Base-by-base conservation (phyloP, 202 grass and related monocot genomes). In the Musa balbisiana region DNA sequence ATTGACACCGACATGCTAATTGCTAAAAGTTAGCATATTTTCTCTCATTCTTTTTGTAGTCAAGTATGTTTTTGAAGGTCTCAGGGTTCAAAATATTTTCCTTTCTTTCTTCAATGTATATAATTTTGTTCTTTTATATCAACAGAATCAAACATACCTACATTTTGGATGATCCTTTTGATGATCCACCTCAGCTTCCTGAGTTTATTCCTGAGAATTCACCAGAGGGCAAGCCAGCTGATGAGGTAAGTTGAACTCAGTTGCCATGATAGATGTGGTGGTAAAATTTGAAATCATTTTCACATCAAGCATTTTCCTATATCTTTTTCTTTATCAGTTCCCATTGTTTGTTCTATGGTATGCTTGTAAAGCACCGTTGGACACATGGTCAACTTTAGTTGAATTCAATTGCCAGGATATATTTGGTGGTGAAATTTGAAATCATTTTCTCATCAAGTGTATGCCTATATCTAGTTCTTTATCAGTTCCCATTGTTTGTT, bases 111-210 rank as follows among this genome's bases (percentile, higher is more conserved):
- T 16, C 10, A 9, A 3, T 50, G 0, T 49, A 20, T 62, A 85
- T 2, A 22, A 50, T 63, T 64, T 17, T 69, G 54, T 8, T 5
- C 16, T 69, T 50, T 51, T 68, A 52, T 10, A 53, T 86, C 55
- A n/a, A 82, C 84, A 96, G 92, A 84, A 92, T 96, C 80, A 96
- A 96, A 71, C 92, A 97, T 76, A 92, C 92, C 72, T 97, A 97
- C 75, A 82, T 97, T 68, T 85, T 97, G 79, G 90, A 93, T 81
- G 93, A 97, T 83, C 94, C 94, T 79, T 98, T 98, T 50, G 90
- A 98, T 76, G 90, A 98, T 81, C 90, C 94, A 51, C 43, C 91
- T 74, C 84, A 92, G 76, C 84, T 98, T 51, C 68, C 83, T 80
- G 88, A 89, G 71, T 86, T 98, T 83, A 80, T 98, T 86, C 94